Conservation (phyloP, 2,329 filamentous ascomycete species). For the Fusarium nygamai region DNA sequence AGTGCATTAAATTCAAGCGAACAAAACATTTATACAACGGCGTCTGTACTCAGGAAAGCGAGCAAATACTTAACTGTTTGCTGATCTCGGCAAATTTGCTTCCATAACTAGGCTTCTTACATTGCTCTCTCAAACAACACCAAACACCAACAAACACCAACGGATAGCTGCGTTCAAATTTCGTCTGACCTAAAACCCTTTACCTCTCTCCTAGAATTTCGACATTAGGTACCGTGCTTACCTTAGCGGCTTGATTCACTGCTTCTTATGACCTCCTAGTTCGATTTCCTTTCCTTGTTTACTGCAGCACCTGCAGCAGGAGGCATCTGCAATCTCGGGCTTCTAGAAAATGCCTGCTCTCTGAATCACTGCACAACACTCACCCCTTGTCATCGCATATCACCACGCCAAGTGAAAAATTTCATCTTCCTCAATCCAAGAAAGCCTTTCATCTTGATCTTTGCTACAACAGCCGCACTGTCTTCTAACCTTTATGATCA, state of each 20-base stretch:
- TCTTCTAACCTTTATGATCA: not conserved
- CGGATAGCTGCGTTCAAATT: slow-evolving; percentile 2
- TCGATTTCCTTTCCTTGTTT: not conserved
- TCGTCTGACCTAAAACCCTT: not conserved
- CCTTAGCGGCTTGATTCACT: not conserved
- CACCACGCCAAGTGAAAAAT: not conserved
- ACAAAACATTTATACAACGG: not conserved
- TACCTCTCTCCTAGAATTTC: not conserved
- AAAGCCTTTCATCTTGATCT: not conserved
- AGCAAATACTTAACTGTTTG: not conserved
- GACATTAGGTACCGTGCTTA: not conserved
- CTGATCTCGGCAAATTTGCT: not conserved
- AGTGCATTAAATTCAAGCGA: not conserved
- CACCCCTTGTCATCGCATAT: not conserved
- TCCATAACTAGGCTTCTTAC: not conserved
- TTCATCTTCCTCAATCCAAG: not conserved
- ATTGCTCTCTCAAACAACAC: not conserved
- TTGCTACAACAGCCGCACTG: not conserved
- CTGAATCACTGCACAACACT: slow-evolving; percentile 23
- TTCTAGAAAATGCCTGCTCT: not conserved
- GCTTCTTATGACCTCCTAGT: not conserved
- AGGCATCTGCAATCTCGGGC: not conserved
- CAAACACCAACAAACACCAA: not conserved
- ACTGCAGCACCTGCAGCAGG: not conserved
- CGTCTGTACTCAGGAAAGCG: not conserved